Evolutionary conservation across 192 early-diverging fungal genomes (phyloP).

Genomic region (Chytriomyces sp.): DNA sequence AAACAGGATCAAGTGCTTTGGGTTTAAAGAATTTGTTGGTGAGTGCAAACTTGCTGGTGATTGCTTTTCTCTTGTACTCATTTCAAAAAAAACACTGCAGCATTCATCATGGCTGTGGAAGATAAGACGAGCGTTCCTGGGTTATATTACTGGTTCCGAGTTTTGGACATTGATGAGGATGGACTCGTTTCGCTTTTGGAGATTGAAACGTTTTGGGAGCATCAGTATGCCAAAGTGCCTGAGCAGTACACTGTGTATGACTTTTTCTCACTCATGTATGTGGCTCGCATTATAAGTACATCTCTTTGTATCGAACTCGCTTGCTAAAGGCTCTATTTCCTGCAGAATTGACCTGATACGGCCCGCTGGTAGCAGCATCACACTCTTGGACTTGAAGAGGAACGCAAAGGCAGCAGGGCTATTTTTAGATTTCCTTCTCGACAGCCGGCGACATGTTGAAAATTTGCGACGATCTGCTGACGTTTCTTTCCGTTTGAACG

Average conservation of each 20-base stretch:
- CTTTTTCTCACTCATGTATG: conserved; percentile 53
- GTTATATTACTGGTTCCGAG: conserved; percentile 84
- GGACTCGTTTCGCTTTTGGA: conserved; percentile 83
- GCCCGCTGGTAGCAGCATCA: conserved; percentile 39
- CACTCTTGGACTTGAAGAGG: conserved; percentile 53
- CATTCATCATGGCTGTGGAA: conserved; percentile 76
- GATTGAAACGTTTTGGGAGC: conserved; percentile 81
- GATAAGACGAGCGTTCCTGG: conserved; percentile 73
- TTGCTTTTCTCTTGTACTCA: not conserved
- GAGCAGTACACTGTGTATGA: conserved; percentile 53
- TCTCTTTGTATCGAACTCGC: too few species aligned
- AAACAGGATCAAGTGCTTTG: conserved; percentile 52
- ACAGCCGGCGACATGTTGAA: conserved; percentile 47
- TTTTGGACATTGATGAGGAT: conserved; percentile 86
- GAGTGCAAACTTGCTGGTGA: not conserved
- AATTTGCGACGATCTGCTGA: conserved; percentile 43
- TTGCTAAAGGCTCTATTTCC: conserved; percentile 11
- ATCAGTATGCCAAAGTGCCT: conserved; percentile 60
- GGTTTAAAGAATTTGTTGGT: conserved; percentile 80
- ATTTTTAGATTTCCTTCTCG: conserved; percentile 56
- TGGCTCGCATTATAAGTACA: not conserved
- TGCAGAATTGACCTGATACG: conserved; percentile 46
- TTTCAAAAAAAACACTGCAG: not conserved
- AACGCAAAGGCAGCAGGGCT: conserved; percentile 36
- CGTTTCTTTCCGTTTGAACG: conserved; percentile 27